phyloP scores from a whole-genome alignment of 352 stramenopile species.

The Globisporangium irregulare region DNA sequence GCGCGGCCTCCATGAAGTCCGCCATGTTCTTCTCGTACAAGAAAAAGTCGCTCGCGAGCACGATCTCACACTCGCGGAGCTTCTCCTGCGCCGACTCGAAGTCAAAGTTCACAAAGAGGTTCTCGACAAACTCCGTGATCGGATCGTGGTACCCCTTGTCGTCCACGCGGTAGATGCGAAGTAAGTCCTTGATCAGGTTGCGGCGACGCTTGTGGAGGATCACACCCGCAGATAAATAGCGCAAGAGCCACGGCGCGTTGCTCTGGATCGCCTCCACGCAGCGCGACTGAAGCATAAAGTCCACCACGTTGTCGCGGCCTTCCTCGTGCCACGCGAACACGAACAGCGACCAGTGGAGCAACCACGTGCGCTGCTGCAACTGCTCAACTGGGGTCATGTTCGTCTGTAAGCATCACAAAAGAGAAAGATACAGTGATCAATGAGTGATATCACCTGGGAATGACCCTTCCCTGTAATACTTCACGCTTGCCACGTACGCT shows the following conservation, averaged over 20 bases:
- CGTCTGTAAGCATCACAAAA: constrained; percentile 27
- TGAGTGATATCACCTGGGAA: background rate
- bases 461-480: background rate
- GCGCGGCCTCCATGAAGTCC: constrained; percentile 98
- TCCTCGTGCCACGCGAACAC: constrained; percentile 92
- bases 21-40: constrained; percentile 94
- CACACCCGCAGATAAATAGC: constrained; percentile 96
- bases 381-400: constrained; percentile 88
- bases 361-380: constrained; percentile 97
- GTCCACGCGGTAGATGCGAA: constrained; percentile 93
- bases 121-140: constrained; percentile 95
- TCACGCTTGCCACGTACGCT: constrained; percentile 52
- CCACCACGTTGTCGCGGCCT: constrained; percentile 95
- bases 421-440: background rate
- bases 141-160: constrained; percentile 82
- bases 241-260: constrained; percentile 97
- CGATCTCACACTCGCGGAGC: constrained; percentile 92
- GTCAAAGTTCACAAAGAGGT: constrained; percentile 98
- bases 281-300: constrained; percentile 93
- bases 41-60: constrained; percentile 98
- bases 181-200: constrained; percentile 93
- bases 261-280: constrained; percentile 98
- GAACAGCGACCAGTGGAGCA: constrained; percentile 99
- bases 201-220: constrained; percentile 96
- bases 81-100: constrained; percentile 97